Evolutionary conservation across 306 rosid genomes (phyloP).

Genomic region (Psophocarpus tetragonolobus): DNA sequence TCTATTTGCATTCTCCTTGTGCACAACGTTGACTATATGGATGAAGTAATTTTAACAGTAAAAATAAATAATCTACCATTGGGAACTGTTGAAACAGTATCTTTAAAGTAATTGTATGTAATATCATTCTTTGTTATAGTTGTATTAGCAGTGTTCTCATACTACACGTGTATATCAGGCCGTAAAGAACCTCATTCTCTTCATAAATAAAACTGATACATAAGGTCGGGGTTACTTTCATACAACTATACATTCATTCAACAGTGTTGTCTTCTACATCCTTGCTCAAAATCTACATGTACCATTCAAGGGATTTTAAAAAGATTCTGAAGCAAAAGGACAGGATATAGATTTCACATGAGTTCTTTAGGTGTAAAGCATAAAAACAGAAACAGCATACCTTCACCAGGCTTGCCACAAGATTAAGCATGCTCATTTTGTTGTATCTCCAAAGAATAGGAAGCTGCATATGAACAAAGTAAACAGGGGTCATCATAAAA

Average conservation of each 20-base stretch:
- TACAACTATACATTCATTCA: neutral
- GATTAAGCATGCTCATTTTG: constrained; percentile 93
- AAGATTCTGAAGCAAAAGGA: constrained; percentile 14
- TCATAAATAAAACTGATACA: neutral
- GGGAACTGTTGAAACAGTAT: neutral
- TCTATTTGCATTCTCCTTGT: neutral
- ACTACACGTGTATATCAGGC: neutral
- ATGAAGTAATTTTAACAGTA: neutral
- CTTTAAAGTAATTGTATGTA: neutral
- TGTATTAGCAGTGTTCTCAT: neutral
- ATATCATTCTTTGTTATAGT: neutral
- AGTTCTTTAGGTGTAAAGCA: constrained; percentile 15
- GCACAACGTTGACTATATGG: neutral
- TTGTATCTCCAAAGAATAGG: constrained; percentile 80
- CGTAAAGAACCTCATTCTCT: neutral
- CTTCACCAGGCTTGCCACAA: constrained; percentile 77
- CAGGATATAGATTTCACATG: constrained; percentile 10
- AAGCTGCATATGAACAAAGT: constrained; percentile 65
- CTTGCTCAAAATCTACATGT: neutral
- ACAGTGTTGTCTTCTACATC: neutral
- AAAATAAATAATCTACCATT: neutral
- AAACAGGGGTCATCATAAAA: constrained; percentile 24
- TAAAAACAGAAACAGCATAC: constrained; percentile 45
- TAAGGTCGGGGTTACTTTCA: neutral
- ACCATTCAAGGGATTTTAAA: neutral